These are phyloP conservation scores for Nepenthes gracilis DNA, from an alignment of 148 eudicot species.

Conservation along the genomic window DNA sequence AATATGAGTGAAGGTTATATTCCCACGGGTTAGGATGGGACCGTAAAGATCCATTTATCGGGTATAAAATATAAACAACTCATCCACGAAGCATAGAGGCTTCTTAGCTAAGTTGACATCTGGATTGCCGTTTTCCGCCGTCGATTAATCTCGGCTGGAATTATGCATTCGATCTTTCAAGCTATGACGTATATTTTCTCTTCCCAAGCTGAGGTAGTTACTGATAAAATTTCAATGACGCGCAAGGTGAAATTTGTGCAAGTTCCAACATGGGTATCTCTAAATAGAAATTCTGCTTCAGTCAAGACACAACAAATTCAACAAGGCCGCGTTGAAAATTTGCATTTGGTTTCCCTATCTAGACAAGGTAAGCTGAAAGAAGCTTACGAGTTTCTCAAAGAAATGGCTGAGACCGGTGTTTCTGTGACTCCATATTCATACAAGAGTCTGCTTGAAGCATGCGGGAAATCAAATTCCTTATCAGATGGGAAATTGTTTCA, in stretches of 20 bases:
- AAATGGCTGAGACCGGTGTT: constrained; percentile 18
- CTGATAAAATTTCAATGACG: neutral
- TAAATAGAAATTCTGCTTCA: constrained; percentile 7
- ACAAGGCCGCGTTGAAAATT: constrained; percentile 19
- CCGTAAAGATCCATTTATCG: too few species aligned
- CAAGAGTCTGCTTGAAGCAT: constrained; percentile 14
- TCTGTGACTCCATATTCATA: constrained; percentile 15
- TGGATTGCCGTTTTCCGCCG: too few species aligned
- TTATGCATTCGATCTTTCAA: too few species aligned
- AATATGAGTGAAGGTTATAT: too few species aligned
- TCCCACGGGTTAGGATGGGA: too few species aligned
- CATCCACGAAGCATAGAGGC: too few species aligned
- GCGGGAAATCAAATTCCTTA: constrained; percentile 7
- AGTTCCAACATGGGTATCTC: constrained; percentile 22
- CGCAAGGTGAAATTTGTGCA: constrained; percentile 11
- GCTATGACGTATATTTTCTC: too few species aligned
- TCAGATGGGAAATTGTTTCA: constrained; percentile 12
- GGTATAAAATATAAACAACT: too few species aligned
- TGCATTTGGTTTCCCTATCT: constrained; percentile 22
- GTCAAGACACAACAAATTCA: constrained; percentile 7
- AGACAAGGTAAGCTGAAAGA: constrained; percentile 20
- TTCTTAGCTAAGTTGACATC: too few species aligned
- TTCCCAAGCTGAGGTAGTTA: neutral
- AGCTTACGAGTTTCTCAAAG: constrained; percentile 19
- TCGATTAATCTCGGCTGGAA: too few species aligned